Base-by-base conservation (phyloP, 345 rosid genomes). In the Kandelia obovata region DNA sequence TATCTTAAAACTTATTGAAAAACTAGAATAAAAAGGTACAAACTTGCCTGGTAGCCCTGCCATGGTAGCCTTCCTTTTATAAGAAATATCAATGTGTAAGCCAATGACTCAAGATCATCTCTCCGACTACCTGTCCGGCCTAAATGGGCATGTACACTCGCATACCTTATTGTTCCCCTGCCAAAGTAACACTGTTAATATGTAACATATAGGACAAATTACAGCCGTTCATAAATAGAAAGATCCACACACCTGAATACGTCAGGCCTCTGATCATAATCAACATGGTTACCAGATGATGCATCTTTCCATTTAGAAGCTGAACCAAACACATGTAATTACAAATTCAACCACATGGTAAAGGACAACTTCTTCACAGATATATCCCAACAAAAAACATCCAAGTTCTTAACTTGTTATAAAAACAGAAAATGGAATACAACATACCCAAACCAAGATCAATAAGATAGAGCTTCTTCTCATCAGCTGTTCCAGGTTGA, bases 41-140 rank as follows among this genome's bases (percentile, higher is more conserved):
- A 58, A 57, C 11, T 61, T 19, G 67, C 79, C 75, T 76, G 79
- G 67, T 76, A 76, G 9, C 79, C 79, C 63, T 76, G 79, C 79
- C 79, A 76, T 10, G 79, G 79, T 25, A 76, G 64, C 53, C 79
- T 71, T 62, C 79, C 79, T 58, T 67, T 71, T 30, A 71, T 57
- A 17, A 76, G 75, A 71, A 76, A 76, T 65, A 76, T 76, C 68
- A 76, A 71, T 21, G 79, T 76, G 61, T 76, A 76, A 1, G 79
- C 79, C 72, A 76, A 68, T 9, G 79, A 76, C 61, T 71, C 79
- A 39, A 76, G 79, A 62, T 76, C 79, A 71, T 76, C 79, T 63
- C 79, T 67, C 72, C 79, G 63, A 62, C 79, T 76, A 47, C 75
- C 79, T 61, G 75, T 76, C 58, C 79, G 71, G 11, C 79, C 79